Percentiles rank a stretch among this genome's conserved stretches.
Conservation (phyloP, 768 basidiomycete species). For the Russula abietina region DNA sequence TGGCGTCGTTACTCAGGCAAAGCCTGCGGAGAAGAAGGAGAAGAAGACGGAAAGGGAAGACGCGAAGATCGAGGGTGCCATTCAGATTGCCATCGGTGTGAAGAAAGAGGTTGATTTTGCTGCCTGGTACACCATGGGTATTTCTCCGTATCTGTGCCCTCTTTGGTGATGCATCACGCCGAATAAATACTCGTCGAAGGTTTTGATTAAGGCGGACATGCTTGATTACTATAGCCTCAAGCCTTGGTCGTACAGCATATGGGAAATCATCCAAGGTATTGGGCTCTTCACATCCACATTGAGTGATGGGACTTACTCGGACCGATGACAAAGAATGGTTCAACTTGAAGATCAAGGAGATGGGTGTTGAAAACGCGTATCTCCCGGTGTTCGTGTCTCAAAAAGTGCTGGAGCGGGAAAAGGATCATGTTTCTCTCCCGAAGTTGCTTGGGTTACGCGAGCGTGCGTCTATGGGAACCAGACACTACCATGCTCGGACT, state of each 20-base stretch:
- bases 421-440: constrained; percentile 99
- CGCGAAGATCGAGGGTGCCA: constrained; percentile 78
- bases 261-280: constrained; percentile 91
- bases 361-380: constrained; percentile 95
- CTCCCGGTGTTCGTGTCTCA: constrained; percentile 98
- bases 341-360: constrained; percentile 82
- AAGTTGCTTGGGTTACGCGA: constrained; percentile 99
- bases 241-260: constrained; percentile 95
- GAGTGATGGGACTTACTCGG: background rate
- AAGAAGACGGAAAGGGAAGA: constrained; percentile 55
- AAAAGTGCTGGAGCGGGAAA: constrained; percentile 91
- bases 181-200: constrained; percentile 42
- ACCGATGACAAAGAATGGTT: constrained; percentile 69
- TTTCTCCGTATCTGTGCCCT: background rate
- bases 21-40: constrained; percentile 33
- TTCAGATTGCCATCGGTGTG: constrained; percentile 90
- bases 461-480: constrained; percentile 55
- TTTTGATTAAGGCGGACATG: constrained; percentile 98
- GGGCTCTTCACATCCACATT: constrained; percentile 6
- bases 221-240: constrained; percentile 97
- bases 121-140: constrained; percentile 83
- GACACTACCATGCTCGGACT: background rate
- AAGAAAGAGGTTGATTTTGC: constrained; percentile 96
- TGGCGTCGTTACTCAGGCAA: constrained; percentile 30
- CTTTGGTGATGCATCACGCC: background rate